Conservation (phyloP, 306 rosid species). For the Trifolium fragiferum region DNA sequence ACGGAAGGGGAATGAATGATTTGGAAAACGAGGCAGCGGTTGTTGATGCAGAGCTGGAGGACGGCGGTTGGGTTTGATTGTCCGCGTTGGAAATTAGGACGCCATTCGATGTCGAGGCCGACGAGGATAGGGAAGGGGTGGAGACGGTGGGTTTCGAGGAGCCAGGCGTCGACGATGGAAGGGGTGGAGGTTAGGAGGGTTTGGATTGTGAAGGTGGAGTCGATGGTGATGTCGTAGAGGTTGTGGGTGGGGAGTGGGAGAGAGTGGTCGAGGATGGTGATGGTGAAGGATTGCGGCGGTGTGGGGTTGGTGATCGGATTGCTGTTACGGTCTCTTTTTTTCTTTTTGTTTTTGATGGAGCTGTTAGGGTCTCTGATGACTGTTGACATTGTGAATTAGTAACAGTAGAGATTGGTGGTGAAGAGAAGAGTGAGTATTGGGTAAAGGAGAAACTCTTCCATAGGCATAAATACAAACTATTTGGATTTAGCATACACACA, state of each 20-base stretch:
- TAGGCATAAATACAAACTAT: too few relatives aligned
- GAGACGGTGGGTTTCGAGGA: slow-evolving; percentile 19
- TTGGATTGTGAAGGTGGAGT: neutral
- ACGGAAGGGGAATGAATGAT: slow-evolving; percentile 32
- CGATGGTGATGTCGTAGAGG: slow-evolving; percentile 39
- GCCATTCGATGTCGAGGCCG: slow-evolving; percentile 50
- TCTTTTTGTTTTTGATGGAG: too few relatives aligned
- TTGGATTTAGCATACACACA: too few relatives aligned
- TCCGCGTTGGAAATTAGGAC: slow-evolving; percentile 33
- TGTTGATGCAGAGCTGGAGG: slow-evolving; percentile 37
- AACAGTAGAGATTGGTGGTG: too few relatives aligned
- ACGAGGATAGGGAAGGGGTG: neutral
- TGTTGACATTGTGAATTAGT: too few relatives aligned
- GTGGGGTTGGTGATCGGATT: neutral
- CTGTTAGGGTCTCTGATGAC: too few relatives aligned
- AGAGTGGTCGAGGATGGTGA: neutral
- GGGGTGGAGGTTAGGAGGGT: slow-evolving; percentile 38
- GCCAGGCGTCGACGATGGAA: slow-evolving; percentile 42
- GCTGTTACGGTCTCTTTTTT: neutral
- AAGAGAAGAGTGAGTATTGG: too few relatives aligned
- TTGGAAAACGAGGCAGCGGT: slow-evolving; percentile 43
- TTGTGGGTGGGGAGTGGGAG: slow-evolving; percentile 18
- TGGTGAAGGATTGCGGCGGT: neutral
- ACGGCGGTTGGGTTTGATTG: slow-evolving; percentile 17
- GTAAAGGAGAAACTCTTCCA: too few relatives aligned